Percentiles rank a stretch among this genome's conserved stretches.
Conservation (phyloP, 1,139 yeast species). For the Saccharomyces hybrid region DNA sequence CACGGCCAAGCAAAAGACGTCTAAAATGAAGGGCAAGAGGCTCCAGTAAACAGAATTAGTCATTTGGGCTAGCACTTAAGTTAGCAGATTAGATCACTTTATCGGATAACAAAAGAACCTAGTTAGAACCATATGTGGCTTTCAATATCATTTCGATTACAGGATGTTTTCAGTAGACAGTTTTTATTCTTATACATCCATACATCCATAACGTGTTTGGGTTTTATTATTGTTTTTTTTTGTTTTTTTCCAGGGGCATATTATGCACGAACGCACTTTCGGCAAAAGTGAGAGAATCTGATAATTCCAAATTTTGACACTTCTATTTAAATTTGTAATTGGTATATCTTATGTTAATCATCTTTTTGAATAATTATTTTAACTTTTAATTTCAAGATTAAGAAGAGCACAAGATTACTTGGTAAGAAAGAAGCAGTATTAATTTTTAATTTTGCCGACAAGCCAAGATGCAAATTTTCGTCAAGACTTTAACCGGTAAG, state of each 20-base stretch:
- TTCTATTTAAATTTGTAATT: neutral
- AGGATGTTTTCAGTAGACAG: neutral
- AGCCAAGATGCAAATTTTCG: conserved; percentile 53
- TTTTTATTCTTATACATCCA: neutral
- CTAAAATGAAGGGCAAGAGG: no score
- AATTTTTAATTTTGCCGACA: conserved; percentile 35
- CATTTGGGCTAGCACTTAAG: no score
- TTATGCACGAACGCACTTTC: neutral
- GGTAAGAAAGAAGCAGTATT: conserved; percentile 34
- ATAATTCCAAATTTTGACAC: neutral
- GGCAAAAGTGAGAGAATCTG: neutral
- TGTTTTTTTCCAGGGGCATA: neutral
- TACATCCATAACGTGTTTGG: neutral
- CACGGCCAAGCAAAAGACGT: no score
- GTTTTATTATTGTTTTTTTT: neutral
- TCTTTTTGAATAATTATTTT: neutral
- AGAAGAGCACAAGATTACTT: conserved; percentile 11
- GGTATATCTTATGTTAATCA: neutral
- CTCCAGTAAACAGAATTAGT: no score
- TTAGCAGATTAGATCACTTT: no score
- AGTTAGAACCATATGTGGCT: neutral
- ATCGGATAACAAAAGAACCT: neutral
- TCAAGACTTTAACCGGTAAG: conserved; percentile 62
- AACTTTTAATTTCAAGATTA: conserved; percentile 1
- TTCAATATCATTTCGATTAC: neutral